Evolutionary conservation across 2,329 filamentous ascomycete species (phyloP), one percentile per base, ranked within the genome.

Genomic region (Chaetomiaceae sp.): DNA sequence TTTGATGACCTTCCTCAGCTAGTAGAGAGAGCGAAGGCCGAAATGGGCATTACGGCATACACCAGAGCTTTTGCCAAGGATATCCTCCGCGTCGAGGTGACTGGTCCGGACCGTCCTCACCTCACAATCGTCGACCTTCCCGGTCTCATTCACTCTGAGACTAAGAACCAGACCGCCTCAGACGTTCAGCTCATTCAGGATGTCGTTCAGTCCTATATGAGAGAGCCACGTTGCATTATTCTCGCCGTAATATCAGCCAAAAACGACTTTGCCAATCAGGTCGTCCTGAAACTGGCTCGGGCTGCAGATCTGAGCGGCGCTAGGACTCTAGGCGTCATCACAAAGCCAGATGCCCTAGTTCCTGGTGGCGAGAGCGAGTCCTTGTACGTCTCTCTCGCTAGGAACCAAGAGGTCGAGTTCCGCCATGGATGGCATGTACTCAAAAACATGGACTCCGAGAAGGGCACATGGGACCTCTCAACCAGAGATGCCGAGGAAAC

Each of bases 111-210:
- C 18, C 67, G 64, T 6, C 72, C 71, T n/a, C 73, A 77, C n/a
- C 66, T 81, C 3, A 80, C 76, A 0, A 69, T 80, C 10, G 75
- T 80, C 10, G 77, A 81, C 55, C 65, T 80, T 1, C 77, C 77
- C 2, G 76, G 77, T 1, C 63, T 80, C 29, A 75, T 79, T 41
- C 69, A 74, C 30, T 65, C 69, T 1, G 64, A 69, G 21, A 71
- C 67, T 21, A 72, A 72, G 51, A 62, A 70, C 13, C 69, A 76
- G 54, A 67, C 71, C 2, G 62, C 62, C 8, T 59, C 62, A n/a
- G 71, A 73, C 33, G 67, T 72, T 4, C 58, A 70, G 14, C 60
- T 71, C 3, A 71, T 79, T 16, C 58, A 67, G 32, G 62, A 71
- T 0, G 61, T 80, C 9, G 73, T 78, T 1, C 56, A 73, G 7